A percentile compares a stretch with the other conserved stretches of the same genome.
phyloP scores from a whole-genome alignment of 2,329 filamentous ascomycete species.

The Albifimbria verrucaria region DNA sequence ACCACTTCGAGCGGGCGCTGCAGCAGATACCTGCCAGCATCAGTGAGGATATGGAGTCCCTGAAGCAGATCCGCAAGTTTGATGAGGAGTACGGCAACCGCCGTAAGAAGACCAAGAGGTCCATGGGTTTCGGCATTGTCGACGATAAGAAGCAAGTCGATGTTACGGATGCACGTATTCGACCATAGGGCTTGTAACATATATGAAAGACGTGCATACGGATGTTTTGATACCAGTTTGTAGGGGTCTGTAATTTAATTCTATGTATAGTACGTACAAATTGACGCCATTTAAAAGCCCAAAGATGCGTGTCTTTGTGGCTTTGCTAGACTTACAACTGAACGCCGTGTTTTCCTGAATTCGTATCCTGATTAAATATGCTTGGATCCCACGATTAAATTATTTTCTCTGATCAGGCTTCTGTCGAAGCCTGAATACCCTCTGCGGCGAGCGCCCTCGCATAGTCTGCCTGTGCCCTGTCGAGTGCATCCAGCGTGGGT shows the following conservation, averaged over 20 bases:
- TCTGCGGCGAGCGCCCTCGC: constrained; percentile 66
- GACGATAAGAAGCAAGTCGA: constrained; percentile 31
- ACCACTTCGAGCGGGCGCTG: constrained; percentile 83
- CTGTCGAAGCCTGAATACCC: constrained; percentile 45
- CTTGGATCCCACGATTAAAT: too few species aligned
- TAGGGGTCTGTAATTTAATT: neutral
- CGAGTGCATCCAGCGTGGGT: constrained; percentile 68
- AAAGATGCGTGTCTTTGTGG: too few species aligned
- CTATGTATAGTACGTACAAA: constrained; percentile 1
- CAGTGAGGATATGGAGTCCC: constrained; percentile 85
- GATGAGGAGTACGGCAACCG: constrained; percentile 92
- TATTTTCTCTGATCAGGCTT: too few species aligned
- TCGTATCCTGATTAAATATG: too few species aligned
- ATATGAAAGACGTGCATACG: neutral
- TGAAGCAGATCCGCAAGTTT: constrained; percentile 87
- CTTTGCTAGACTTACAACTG: too few species aligned
- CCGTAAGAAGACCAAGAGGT: constrained; percentile 58
- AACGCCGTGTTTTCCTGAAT: too few species aligned
- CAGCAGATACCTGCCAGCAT: constrained; percentile 90
- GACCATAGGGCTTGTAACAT: constrained; percentile 13
- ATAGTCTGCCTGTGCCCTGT: constrained; percentile 69
- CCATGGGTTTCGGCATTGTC: constrained; percentile 57
- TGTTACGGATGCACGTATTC: constrained; percentile 43
- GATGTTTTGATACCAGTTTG: neutral
- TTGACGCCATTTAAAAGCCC: too few species aligned